Conservation (phyloP, 1,284 basidiomycete species). For the Ceratobasidium sp. region DNA sequence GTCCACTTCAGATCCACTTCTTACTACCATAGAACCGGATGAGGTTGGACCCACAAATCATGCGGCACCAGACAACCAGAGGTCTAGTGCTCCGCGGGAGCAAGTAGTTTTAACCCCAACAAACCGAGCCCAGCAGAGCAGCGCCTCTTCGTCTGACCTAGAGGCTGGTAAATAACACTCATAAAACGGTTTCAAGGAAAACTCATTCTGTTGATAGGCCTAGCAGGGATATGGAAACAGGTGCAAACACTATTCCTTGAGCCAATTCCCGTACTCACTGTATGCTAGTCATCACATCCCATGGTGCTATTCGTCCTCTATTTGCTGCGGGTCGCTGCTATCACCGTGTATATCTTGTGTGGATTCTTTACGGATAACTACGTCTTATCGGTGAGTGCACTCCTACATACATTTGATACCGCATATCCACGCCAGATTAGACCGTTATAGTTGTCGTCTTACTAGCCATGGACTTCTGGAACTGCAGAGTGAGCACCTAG, state of each 20-base stretch:
- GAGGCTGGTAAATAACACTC: slow-evolving; percentile 72
- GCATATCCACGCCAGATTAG: slow-evolving; percentile 61
- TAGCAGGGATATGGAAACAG: slow-evolving; percentile 81
- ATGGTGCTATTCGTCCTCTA: slow-evolving; percentile 86
- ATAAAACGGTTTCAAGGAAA: not conserved
- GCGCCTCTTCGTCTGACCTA: slow-evolving; percentile 72
- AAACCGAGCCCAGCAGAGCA: slow-evolving; percentile 61
- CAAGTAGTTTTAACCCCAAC: slow-evolving; percentile 73
- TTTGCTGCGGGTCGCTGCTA: slow-evolving; percentile 86
- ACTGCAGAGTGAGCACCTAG: slow-evolving; percentile 77
- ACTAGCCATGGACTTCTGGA: slow-evolving; percentile 97
- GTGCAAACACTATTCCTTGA: slow-evolving; percentile 58
- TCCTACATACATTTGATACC: not conserved
- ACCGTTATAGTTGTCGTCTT: slow-evolving; percentile 92
- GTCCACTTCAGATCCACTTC: slow-evolving; percentile 71
- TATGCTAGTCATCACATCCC: slow-evolving; percentile 82
- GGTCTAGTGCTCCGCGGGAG: slow-evolving; percentile 55
- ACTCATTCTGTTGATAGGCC: slow-evolving; percentile 62
- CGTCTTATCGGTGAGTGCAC: slow-evolving; percentile 80
- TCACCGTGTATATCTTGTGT: slow-evolving; percentile 89
- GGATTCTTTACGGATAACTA: slow-evolving; percentile 90
- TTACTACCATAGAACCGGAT: slow-evolving; percentile 80
- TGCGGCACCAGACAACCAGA: slow-evolving; percentile 60
- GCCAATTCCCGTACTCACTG: not conserved
- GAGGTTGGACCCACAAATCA: slow-evolving; percentile 59